Evolutionary conservation across 495 filamentous ascomycete species (phyloP).

Genomic region (Annulohypoxylon nitens): DNA sequence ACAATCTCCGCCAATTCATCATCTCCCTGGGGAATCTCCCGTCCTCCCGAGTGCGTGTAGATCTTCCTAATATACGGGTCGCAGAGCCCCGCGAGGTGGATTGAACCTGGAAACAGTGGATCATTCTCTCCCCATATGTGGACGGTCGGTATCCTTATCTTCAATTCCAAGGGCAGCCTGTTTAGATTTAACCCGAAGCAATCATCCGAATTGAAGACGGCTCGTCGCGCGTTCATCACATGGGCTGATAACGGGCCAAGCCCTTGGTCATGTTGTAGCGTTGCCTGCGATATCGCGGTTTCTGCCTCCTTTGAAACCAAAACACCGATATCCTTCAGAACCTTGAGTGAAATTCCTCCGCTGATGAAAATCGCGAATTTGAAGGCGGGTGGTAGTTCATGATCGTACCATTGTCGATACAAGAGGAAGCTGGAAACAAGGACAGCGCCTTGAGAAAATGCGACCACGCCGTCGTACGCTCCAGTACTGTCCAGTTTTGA

Average conservation of each 20-base stretch:
- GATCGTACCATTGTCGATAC: conserved; percentile 54
- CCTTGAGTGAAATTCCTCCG: conserved; percentile 62
- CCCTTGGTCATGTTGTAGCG: conserved; percentile 45
- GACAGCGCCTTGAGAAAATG: conserved; percentile 71
- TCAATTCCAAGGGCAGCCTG: conserved; percentile 53
- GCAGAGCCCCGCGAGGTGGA: conserved; percentile 70
- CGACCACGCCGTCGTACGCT: conserved; percentile 72
- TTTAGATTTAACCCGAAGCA: conserved; percentile 68
- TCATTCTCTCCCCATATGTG: conserved; percentile 72
- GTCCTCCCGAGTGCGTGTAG: conserved; percentile 68
- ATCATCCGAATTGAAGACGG: conserved; percentile 53
- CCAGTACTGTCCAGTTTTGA: conserved; percentile 63
- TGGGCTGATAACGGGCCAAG: conserved; percentile 50
- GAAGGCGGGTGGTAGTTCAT: conserved; percentile 61
- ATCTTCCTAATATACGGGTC: conserved; percentile 60
- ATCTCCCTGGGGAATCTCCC: conserved; percentile 64
- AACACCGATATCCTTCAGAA: conserved; percentile 67
- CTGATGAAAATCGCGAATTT: conserved; percentile 72
- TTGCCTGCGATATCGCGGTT: conserved; percentile 53
- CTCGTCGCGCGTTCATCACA: conserved; percentile 36
- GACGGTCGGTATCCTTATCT: conserved; percentile 70
- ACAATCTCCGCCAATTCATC: conserved; percentile 50
- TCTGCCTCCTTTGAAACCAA: conserved; percentile 59
- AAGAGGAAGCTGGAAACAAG: conserved; percentile 63
- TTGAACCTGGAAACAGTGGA: conserved; percentile 65